phyloP scores from a whole-genome alignment of 805 yeast genomes.

The Ogataea parapolymorpha region DNA sequence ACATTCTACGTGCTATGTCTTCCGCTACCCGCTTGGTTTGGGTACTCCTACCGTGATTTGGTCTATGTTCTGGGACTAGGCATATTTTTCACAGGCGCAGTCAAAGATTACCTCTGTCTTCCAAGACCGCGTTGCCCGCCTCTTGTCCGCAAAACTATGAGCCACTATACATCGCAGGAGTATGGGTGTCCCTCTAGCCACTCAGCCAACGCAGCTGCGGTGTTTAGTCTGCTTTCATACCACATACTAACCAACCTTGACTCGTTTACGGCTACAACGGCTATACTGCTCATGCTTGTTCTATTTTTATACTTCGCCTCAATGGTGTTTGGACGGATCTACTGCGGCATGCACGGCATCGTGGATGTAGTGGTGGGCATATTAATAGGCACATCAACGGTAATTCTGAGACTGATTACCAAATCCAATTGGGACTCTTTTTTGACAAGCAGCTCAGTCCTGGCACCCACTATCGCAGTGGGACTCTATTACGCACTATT shows the following conservation, averaged over 20 bases:
- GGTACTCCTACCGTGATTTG: conserved; percentile 61
- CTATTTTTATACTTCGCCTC: conserved; percentile 54
- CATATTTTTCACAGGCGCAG: conserved; percentile 64
- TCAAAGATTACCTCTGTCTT: conserved; percentile 82
- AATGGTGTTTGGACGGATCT: conserved; percentile 74
- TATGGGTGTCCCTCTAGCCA: conserved; percentile 95
- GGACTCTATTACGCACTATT: conserved; percentile 48
- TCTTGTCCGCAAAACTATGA: conserved; percentile 80
- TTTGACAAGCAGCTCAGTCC: conserved; percentile 29
- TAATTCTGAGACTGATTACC: conserved; percentile 41
- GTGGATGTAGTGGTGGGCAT: conserved; percentile 70
- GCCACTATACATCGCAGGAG: conserved; percentile 86
- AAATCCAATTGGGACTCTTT: conserved; percentile 46
- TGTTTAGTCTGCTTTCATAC: conserved; percentile 48
- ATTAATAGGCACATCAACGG: conserved; percentile 54
- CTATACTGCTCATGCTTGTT: conserved; percentile 10
- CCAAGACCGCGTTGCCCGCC: conserved; percentile 96
- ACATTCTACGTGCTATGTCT: conserved; percentile 88
- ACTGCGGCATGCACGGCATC: conserved; percentile 98
- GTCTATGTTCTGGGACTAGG: conserved; percentile 63
- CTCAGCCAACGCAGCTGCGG: conserved; percentile 91
- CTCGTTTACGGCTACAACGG: conserved; percentile 2
- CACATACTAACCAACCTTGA: conserved; percentile 17
- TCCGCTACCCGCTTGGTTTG: conserved; percentile 84
- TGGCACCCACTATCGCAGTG: conserved; percentile 38